Evolutionary conservation across 495 filamentous ascomycete genomes (phyloP), one percentile per base, ranked within the genome.

Genomic region (Cryomyces minteri): DNA sequence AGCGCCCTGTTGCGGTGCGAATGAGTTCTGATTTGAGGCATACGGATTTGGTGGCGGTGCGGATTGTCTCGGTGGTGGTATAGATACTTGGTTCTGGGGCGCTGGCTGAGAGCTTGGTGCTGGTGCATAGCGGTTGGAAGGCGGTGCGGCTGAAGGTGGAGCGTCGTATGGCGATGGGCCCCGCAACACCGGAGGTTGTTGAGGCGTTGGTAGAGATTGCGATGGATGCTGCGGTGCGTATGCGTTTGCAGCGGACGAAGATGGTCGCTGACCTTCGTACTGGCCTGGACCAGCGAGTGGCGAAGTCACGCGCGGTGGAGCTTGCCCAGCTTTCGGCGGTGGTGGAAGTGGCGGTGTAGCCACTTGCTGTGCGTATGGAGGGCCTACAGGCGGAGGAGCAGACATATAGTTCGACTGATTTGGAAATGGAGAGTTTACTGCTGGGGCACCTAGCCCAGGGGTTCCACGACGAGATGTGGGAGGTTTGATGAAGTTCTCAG

Each of bases 101-200:
- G 61, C 48, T 6, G 60, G 50, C 45, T 54, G 49, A 6, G 58
- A 38, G 36, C 61, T 50, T 14, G 87, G 85, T 48, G 76, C 78
- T 10, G 90, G 90, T 10, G 90, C 80, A 64, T 95, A 95, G 50
- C 88, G 72, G 62, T 80, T 90, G 10, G 77, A 75, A 30, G 82
- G 75, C 7, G 87, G 77, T 4, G 78, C 67, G n/a, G 71, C 73
- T 43, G 76, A 62, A 5, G 84, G 85, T 44, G 86, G 84, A 40
- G 80, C 73, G 54, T 92, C 88, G 62, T 95, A 95, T 37, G 87
- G 87, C 12, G 88, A 94, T 4, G 83, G 69, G 10, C 84, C 84
- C 37, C 87, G 73, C 31, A 78, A 72, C 43, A 85, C 71, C 5
- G 74, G 67, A 30, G 65, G 68, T 40, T 47, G 47, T 48, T 71